Evolutionary conservation across 495 filamentous ascomycete species (phyloP), one percentile per base, ranked within the genome.

Genomic region (Astrothelium subdiscretum): DNA sequence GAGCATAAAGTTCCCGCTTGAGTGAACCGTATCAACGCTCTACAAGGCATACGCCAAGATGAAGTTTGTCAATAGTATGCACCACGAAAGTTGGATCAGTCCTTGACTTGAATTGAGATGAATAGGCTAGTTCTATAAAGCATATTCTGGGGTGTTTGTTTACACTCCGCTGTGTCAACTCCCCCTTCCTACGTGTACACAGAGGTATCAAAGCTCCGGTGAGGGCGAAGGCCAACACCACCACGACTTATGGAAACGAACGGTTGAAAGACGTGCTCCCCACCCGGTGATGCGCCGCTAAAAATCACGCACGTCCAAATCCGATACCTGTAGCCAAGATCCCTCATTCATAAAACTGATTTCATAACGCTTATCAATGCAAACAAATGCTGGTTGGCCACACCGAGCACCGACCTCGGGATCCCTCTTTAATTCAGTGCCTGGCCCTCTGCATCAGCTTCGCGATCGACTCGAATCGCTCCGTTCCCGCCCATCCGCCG

Each of bases 381-480:
- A 38, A 38, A n/a, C 8, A 38, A 6, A 38, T 38, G 35, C 35
- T 38, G 15, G 35, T 15, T 15, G 15, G 8, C 35, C 35, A 15
- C 8, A 6, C 35, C 35, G 15, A 38, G 35, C 15, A n/a, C n/a
- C n/a, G 35, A 38, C 35, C 8, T 15, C 35, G 15, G 15, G 15
- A 38, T 38, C 35, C n/a, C 15, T 38, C 35, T 38, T 15, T 8
- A 38, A 15, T 15, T 38, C 8, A 38, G 8, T 38, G 35, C 35
- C 35, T 6, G 35, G 35, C 27, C 3, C n/a, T 59, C 27, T 68
- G 24, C 64, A 24, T 54, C 48, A 54, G 10, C 48, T 4, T 12
- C 24, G 22, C 8, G 48, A 15, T 29, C 24, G 3, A 10, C 8
- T 40, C 24, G 71, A 72, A 52, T 58, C 64, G 48, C 67, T 69